Base-by-base conservation (phyloP, 129 eudicot genomes). In the Flaveria brownii region DNA sequence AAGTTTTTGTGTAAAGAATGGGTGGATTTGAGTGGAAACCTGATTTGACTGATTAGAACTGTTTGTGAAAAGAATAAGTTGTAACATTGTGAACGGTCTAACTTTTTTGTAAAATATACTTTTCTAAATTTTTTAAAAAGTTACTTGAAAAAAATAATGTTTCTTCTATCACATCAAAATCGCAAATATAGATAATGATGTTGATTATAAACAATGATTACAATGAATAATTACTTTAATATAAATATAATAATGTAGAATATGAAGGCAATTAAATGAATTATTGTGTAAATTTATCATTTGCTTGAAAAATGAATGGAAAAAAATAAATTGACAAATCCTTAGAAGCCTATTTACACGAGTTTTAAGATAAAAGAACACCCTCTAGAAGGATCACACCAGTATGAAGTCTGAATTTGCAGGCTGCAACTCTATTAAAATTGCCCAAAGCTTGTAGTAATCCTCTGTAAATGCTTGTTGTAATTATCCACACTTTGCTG, bases 391-490 rank as follows among this genome's bases (percentile, higher is more conserved):
- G 75, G 74, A 85, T 68, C 87, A 87, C 88, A 90, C 87, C 81
- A 80, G 89, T 70, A 54, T 75, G 82, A 77, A 78, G 68, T 77
- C 41, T 61, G 73, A 76, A 82, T 71, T 62, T 61, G 36, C 61
- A 65, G 73, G n/a, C 47, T 70, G 70, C 45, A 72, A 72, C 39
- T 83, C 81, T 81, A 74, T 74, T 96, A 81, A 86, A 84, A 89
- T 10, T 92, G 96, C 30, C 93, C 96, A 70, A 78, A 92, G 30
- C 84, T 78, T 30, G 92, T 80, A 55, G 96, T 70, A 77, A 92
- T 80, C 81, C 96, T 84, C 73, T 90, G 96, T 47, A 90, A 90
- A 84, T 86, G 77, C 85, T 86, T 88, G 73, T 72, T 86, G 79
- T 92, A 89, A 57, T 81, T 51, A 45, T 86, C 93, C 59, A 87